Evolutionary conservation across 352 stramenopile species (phyloP).

Genomic region (Globisporangium nagaii): DNA sequence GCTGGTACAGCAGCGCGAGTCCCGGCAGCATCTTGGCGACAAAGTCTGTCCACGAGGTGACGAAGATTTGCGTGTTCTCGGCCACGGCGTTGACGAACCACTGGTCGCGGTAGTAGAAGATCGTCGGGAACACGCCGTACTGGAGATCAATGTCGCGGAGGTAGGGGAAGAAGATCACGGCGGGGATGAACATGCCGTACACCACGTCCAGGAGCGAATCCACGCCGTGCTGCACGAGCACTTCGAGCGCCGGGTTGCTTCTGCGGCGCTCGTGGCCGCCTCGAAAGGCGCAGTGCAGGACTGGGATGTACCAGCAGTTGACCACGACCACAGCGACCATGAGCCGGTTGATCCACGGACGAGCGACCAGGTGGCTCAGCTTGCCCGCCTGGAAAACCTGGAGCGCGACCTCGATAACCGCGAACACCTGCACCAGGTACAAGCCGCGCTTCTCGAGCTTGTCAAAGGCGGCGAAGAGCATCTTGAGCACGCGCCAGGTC

Average conservation of each 20-base stretch:
- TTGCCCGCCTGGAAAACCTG: constrained; percentile 22
- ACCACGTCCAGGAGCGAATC: constrained; percentile 15
- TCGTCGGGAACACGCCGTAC: neutral
- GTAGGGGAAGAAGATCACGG: constrained; percentile 4
- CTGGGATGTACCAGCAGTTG: constrained; percentile 19
- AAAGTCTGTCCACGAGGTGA: constrained; percentile 10
- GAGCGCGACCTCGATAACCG: constrained; percentile 14
- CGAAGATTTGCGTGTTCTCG: constrained; percentile 11
- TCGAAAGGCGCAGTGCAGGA: constrained; percentile 7
- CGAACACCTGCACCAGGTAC: constrained; percentile 5
- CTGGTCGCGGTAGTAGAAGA: constrained; percentile 9
- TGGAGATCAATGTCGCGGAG: neutral
- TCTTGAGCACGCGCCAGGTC: constrained; percentile 3
- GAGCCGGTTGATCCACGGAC: constrained; percentile 15
- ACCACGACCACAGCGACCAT: constrained; percentile 6
- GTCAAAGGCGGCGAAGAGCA: constrained; percentile 1
- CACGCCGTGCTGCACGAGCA: constrained; percentile 6
- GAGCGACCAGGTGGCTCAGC: constrained; percentile 12
- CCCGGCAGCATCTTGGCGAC: constrained; percentile 10
- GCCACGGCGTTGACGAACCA: constrained; percentile 1
- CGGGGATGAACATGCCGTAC: constrained; percentile 12
- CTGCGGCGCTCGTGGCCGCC: neutral
- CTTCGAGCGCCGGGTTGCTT: constrained; percentile 5
- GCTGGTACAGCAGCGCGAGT: constrained; percentile 5
- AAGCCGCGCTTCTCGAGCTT: constrained; percentile 9